These are phyloP conservation scores for Kalaharituber pfeilii DNA, from an alignment of 2,329 filamentous ascomycete species.

Conservation along the genomic window DNA sequence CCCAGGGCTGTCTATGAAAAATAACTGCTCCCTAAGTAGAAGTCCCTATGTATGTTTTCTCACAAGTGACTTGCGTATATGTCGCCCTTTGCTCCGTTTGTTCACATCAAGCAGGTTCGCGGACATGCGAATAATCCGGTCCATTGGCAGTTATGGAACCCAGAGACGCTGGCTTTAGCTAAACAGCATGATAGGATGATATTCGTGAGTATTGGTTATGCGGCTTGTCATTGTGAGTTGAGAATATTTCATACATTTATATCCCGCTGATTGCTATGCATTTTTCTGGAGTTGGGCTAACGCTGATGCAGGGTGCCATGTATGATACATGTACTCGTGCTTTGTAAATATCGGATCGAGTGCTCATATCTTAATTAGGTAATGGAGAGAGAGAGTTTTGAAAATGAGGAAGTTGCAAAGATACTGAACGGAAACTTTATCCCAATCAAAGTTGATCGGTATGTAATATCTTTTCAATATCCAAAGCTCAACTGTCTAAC, in stretches of 20 bases:
- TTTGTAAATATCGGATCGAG: background rate
- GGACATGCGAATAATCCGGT: slow-evolving; percentile 67
- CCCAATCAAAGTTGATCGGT: slow-evolving; percentile 74
- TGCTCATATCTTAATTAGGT: slow-evolving; percentile 39
- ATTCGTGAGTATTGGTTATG: slow-evolving; percentile 88
- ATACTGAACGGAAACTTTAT: slow-evolving; percentile 78
- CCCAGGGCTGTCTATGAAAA: background rate
- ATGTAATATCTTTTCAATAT: background rate
- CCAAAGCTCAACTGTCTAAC: too few relatives aligned
- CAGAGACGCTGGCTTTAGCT: slow-evolving; percentile 58
- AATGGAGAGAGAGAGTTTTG: slow-evolving; percentile 84
- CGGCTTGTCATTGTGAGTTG: slow-evolving; percentile 74
- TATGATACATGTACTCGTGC: slow-evolving; percentile 9
- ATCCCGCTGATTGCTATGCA: background rate
- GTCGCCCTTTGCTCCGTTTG: too few relatives aligned
- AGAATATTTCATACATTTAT: background rate
- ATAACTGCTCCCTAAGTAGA: background rate
- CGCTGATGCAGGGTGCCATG: slow-evolving; percentile 33
- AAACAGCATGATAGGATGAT: slow-evolving; percentile 70
- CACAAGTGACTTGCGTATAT: background rate
- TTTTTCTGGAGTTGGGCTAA: slow-evolving; percentile 2
- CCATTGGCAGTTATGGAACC: slow-evolving; percentile 77
- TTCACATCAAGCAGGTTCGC: slow-evolving; percentile 44
- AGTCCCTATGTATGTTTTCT: background rate
- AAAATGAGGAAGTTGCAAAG: slow-evolving; percentile 59